Conservation (phyloP, 352 stramenopile species). For the Phytophthora pinifolia region DNA sequence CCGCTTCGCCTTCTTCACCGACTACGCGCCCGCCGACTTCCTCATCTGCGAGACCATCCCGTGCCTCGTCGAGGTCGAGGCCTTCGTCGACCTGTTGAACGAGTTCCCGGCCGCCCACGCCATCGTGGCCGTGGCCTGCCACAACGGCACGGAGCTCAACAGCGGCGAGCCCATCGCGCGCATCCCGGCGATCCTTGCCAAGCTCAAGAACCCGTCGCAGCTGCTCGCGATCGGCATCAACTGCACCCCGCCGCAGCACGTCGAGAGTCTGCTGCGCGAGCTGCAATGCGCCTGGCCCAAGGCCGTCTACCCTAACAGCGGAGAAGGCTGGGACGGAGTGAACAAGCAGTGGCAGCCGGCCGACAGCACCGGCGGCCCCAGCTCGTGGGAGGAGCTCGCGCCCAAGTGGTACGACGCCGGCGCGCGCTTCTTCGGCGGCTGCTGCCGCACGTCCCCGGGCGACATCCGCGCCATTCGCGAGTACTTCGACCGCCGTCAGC, state of each 20-base stretch:
- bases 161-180: constrained; percentile 58
- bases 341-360: constrained; percentile 72
- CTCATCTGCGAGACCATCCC: constrained; percentile 88
- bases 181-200: constrained; percentile 42
- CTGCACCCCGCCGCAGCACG: constrained; percentile 76
- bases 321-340: constrained; percentile 76
- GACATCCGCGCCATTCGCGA: constrained; percentile 68
- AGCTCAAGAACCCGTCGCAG: constrained; percentile 53
- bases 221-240: constrained; percentile 84
- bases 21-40: constrained; percentile 58
- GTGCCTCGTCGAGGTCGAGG: constrained; percentile 78
- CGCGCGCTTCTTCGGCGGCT: constrained; percentile 78
- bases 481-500: constrained; percentile 40
- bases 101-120: constrained; percentile 49
- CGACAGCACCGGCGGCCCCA: constrained; percentile 33
- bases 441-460: constrained; percentile 74
- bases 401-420: constrained; percentile 72
- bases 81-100: constrained; percentile 78
- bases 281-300: constrained; percentile 54
- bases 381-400: constrained; percentile 56
- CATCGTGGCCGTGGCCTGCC: constrained; percentile 69
- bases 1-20: constrained; percentile 69
- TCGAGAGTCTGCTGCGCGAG: constrained; percentile 57
- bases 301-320: constrained; percentile 86
- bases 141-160: constrained; percentile 63